These are phyloP conservation scores for Mycena leptocephala DNA, from an alignment of 768 basidiomycete genomes.

Conservation along the genomic window DNA sequence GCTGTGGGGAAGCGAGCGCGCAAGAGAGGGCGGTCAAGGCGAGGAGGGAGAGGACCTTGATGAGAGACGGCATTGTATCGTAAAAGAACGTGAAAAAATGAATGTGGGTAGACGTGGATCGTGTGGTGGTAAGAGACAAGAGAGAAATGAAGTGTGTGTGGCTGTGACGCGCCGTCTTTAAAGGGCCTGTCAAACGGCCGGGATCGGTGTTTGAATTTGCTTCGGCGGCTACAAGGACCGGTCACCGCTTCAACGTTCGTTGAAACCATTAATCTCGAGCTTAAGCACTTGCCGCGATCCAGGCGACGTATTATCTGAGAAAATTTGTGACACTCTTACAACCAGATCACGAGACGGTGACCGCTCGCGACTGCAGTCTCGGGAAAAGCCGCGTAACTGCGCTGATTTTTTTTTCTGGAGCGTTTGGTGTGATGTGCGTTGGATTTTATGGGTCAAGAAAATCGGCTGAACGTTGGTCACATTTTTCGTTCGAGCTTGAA, in stretches of 20 bases:
- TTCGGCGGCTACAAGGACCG: not conserved
- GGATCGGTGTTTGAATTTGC: not conserved
- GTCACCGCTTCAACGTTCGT: too few relatives aligned
- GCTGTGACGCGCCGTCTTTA: not conserved
- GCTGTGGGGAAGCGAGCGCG: constrained; percentile 26
- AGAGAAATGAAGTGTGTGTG: constrained; percentile 3
- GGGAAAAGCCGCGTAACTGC: too few relatives aligned
- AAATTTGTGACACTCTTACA: not conserved
- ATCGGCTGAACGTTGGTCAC: not conserved
- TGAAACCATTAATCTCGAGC: too few relatives aligned
- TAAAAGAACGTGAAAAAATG: constrained; percentile 30
- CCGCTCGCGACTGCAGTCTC: not conserved
- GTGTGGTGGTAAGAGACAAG: constrained; percentile 27
- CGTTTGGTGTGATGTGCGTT: too few relatives aligned
- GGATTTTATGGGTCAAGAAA: not conserved
- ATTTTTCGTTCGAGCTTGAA: not conserved
- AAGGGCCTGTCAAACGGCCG: not conserved
- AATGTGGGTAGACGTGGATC: constrained; percentile 23
- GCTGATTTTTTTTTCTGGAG: too few relatives aligned
- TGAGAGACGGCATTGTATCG: constrained; percentile 25
- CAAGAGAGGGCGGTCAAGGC: constrained; percentile 22
- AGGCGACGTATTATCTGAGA: not conserved
- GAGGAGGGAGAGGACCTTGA: constrained; percentile 32
- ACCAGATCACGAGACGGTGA: not conserved
- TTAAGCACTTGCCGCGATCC: too few relatives aligned